Conservation (phyloP, 2,329 filamentous ascomycete species). For the Alternaria atra region DNA sequence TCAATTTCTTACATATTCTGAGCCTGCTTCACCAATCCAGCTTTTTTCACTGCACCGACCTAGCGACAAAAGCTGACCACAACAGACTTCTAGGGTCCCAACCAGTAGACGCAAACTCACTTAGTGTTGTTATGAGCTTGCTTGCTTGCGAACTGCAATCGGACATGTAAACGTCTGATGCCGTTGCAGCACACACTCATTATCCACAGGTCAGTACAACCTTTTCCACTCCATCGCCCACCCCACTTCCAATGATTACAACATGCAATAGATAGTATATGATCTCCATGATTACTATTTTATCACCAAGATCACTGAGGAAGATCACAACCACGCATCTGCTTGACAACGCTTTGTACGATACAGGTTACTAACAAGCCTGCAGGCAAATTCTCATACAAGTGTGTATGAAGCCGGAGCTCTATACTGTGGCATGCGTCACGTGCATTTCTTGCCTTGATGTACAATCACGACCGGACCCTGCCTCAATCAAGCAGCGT, state of each 20-base stretch:
- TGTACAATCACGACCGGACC: neutral
- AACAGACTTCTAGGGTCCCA: conserved; percentile 6
- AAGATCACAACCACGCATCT: conserved; percentile 28
- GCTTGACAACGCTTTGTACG: conserved; percentile 15
- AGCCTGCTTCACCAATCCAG: conserved; percentile 51
- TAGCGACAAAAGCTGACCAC: conserved; percentile 4
- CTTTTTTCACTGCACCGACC: neutral
- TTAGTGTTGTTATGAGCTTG: neutral
- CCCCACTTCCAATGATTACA: conserved; percentile 70
- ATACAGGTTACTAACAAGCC: conserved; percentile 32
- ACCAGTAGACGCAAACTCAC: neutral
- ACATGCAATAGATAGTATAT: conserved; percentile 73
- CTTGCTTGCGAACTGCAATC: neutral
- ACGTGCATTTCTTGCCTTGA: neutral
- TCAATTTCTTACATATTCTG: conserved; percentile 99
- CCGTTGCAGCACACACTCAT: neutral
- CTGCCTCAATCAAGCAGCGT: neutral
- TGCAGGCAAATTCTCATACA: conserved; percentile 19
- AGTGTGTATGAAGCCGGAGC: neutral
- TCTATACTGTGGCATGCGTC: neutral
- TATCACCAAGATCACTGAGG: conserved; percentile 76
- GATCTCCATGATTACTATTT: conserved; percentile 67
- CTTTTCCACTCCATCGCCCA: conserved; percentile 1
- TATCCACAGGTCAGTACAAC: conserved; percentile 22
- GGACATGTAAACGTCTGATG: neutral